A percentile compares a stretch with the other conserved stretches of the same genome.
phyloP scores from a whole-genome alignment of 805 yeast species.

The Jamesozyma lodderae region DNA sequence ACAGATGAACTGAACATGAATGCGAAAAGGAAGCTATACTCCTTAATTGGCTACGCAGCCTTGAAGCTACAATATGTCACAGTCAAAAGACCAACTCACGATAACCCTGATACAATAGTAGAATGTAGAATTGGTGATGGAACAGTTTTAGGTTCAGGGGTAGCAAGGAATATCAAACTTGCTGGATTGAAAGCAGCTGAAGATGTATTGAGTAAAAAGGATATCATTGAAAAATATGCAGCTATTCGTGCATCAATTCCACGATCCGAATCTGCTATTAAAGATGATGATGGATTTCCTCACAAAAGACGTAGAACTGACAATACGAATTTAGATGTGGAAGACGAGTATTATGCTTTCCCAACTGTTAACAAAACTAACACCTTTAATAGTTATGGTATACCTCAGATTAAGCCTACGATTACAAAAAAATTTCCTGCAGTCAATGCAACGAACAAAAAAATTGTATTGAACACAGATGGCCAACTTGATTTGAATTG shows the following conservation, averaged over 20 bases:
- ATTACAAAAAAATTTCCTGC: background rate
- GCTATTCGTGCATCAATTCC: slow-evolving; percentile 47
- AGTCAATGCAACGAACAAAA: background rate
- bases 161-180: slow-evolving; percentile 56
- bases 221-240: slow-evolving; percentile 54
- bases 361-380: background rate
- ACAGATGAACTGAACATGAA: slow-evolving; percentile 40
- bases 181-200: slow-evolving; percentile 86
- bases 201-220: slow-evolving; percentile 55
- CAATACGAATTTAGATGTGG: background rate
- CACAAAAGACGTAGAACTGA: background rate
- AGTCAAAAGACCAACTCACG: slow-evolving; percentile 29
- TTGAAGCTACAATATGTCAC: slow-evolving; percentile 52
- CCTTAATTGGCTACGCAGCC: slow-evolving; percentile 68
- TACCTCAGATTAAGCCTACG: background rate
- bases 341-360: background rate
- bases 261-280: slow-evolving; percentile 29
- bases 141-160: slow-evolving; percentile 58
- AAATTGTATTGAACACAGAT: background rate
- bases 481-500: background rate
- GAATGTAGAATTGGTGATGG: slow-evolving; percentile 58
- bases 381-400: background rate
- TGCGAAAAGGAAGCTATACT: slow-evolving; percentile 73
- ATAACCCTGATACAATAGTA: slow-evolving; percentile 43
- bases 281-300: slow-evolving; percentile 2